Percentiles rank a stretch among this genome's conserved stretches.
phyloP scores from a whole-genome alignment of 805 yeast species.

The Priceomyces fermenticarens region DNA sequence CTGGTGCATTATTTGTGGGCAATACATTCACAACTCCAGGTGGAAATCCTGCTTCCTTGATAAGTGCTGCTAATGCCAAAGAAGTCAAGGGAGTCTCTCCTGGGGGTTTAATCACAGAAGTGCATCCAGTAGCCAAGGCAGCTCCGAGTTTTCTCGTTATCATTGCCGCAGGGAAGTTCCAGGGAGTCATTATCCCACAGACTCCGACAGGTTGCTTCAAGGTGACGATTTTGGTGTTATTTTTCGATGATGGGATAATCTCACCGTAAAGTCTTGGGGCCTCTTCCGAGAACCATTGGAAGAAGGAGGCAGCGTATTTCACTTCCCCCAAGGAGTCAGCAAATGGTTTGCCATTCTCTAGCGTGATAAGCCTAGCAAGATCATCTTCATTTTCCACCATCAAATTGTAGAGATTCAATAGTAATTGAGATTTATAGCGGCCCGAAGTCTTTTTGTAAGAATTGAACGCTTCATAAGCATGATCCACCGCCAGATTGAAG shows the following conservation, averaged over 20 bases:
- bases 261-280: slow-evolving; percentile 75
- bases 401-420: slow-evolving; percentile 50
- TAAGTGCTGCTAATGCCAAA: slow-evolving; percentile 59
- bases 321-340: slow-evolving; percentile 75
- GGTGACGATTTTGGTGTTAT: slow-evolving; percentile 51
- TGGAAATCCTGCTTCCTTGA: slow-evolving; percentile 69
- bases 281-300: slow-evolving; percentile 87
- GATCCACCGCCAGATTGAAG: slow-evolving; percentile 50
- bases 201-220: slow-evolving; percentile 78
- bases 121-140: slow-evolving; percentile 77
- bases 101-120: slow-evolving; percentile 75
- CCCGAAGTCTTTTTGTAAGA: slow-evolving; percentile 52
- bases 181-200: slow-evolving; percentile 75
- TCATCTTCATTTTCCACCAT: slow-evolving; percentile 60
- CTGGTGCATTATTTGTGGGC: slow-evolving; percentile 45
- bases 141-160: slow-evolving; percentile 73
- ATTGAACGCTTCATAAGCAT: slow-evolving; percentile 53
- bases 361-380: slow-evolving; percentile 58
- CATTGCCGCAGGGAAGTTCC: slow-evolving; percentile 86
- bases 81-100: slow-evolving; percentile 74
- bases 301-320: slow-evolving; percentile 65
- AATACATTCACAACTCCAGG: slow-evolving; percentile 65
- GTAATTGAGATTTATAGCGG: slow-evolving; percentile 52
- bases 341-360: slow-evolving; percentile 74
- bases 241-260: slow-evolving; percentile 52